These are phyloP conservation scores for Candida sanyaensis DNA, from an alignment of 1,139 yeast species.

Conservation along the genomic window DNA sequence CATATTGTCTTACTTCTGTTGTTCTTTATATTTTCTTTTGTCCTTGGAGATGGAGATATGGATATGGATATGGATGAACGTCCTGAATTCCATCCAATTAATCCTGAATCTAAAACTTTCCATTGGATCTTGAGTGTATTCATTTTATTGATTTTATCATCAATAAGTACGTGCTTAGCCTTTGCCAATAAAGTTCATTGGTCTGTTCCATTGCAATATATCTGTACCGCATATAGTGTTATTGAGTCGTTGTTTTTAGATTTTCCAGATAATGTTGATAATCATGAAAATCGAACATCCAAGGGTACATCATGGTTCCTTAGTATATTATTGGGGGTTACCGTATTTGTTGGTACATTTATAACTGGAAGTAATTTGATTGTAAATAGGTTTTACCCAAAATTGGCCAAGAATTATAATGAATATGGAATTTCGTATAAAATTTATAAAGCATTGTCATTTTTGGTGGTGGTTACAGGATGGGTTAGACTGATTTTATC, in stretches of 20 bases:
- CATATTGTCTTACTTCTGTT: background rate
- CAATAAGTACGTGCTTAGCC: conserved; percentile 54
- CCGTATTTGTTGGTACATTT: conserved; percentile 55
- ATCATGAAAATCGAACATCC: conserved; percentile 66
- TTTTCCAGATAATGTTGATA: conserved; percentile 60
- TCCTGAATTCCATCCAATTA: conserved; percentile 44
- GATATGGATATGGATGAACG: conserved; percentile 35
- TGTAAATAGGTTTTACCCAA: conserved; percentile 38
- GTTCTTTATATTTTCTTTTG: background rate
- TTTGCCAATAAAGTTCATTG: conserved; percentile 52
- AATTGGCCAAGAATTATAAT: conserved; percentile 22
- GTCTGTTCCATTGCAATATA: conserved; percentile 48
- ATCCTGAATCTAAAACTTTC: conserved; percentile 55
- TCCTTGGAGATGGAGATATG: conserved; percentile 17
- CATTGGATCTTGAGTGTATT: conserved; percentile 62
- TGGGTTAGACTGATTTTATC: conserved; percentile 78
- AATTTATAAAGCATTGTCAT: conserved; percentile 49
- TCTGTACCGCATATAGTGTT: conserved; percentile 50
- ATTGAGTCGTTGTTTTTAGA: conserved; percentile 57
- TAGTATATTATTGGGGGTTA: conserved; percentile 42
- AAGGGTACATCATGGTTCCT: conserved; percentile 68
- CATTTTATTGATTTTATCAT: conserved; percentile 53
- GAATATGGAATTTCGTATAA: conserved; percentile 19
- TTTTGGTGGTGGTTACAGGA: conserved; percentile 53
- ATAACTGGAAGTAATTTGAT: conserved; percentile 54